Evolutionary conservation across 306 rosid genomes (phyloP), one percentile per base, ranked within the genome.

Genomic region (Dryas octopetala): DNA sequence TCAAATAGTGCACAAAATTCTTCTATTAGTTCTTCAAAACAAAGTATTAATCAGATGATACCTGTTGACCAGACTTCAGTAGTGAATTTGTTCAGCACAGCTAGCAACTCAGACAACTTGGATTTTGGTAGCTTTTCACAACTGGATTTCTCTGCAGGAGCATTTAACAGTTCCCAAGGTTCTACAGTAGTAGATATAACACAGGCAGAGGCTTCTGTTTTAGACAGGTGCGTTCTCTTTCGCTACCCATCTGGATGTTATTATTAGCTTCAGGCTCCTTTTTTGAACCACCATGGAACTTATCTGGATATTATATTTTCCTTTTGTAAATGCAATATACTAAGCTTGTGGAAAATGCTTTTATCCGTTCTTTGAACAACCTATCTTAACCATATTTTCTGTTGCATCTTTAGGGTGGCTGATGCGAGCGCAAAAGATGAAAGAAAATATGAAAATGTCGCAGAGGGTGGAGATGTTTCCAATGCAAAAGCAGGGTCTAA

Each of bases 161-260:
- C 73, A 69, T 78, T 76, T 82, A 61, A 74, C 69, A 65, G 82
- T 80, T 75, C 84, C 70, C 44, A 3, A 74, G 81, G 81, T 74
- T 80, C 87, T 55, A 17, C 73, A 66, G 80, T 68, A 63, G 89
- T 68, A 45, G 75, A 80, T 12, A 62, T n/a, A 55, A 54, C 54
- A n/a, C 83, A 74, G 68, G 51, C 76, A 59, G 84, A 78, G 32
- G 71, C 88, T 79, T 83, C 85, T 57, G 66, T 19, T 79, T 80
- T 84, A n/a, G 59, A 76, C 91, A 86, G 97, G 99, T 90, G 55
- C 71, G 69, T 86, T 73, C 64, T 62, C 19, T 58, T 12, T 58
- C 54, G 67, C 68, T 83, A 66, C 52, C 66, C 70, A 52, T 40
- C 61, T 76, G 40, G 65, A 19, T 53, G 7, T 10, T 51, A 53